Evolutionary conservation across 805 yeast genomes (phyloP).

Genomic region (Scheffersomyces ergatensis): DNA sequence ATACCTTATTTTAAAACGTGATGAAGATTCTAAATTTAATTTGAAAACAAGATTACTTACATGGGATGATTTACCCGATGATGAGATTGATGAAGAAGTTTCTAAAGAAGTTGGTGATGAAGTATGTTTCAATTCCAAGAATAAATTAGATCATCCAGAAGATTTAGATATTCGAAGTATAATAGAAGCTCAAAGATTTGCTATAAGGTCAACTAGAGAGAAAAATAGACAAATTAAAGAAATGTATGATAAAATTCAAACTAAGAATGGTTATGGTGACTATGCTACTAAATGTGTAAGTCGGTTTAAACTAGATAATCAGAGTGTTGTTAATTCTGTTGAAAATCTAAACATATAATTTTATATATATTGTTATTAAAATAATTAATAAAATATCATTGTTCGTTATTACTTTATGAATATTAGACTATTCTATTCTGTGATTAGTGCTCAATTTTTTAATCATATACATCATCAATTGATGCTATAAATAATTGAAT

Average conservation of each 20-base stretch:
- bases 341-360: slow-evolving; percentile 13
- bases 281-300: slow-evolving; percentile 9
- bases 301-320: slow-evolving; percentile 21
- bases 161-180: slow-evolving; percentile 39
- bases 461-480: too few species aligned
- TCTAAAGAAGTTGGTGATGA: slow-evolving; percentile 35
- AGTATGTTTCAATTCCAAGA: slow-evolving; percentile 33
- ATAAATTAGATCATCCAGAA: slow-evolving; percentile 27
- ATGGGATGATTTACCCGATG: slow-evolving; percentile 56
- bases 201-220: slow-evolving; percentile 33
- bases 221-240: slow-evolving; percentile 44
- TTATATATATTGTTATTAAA: too few species aligned
- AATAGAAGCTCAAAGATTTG: slow-evolving; percentile 35
- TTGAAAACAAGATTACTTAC: slow-evolving; percentile 63
- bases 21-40: slow-evolving; percentile 46
- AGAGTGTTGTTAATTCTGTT: slow-evolving; percentile 22
- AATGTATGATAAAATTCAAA: slow-evolving; percentile 25
- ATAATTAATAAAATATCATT: too few species aligned
- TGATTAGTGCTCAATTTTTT: too few species aligned
- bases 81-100: slow-evolving; percentile 35
- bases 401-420: too few species aligned
- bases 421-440: too few species aligned
- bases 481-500: too few species aligned
- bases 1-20: slow-evolving; percentile 72
- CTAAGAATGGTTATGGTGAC: slow-evolving; percentile 6